These are phyloP conservation scores for Diaporthe eres DNA, from an alignment of 2,329 filamentous ascomycete species.

Conservation along the genomic window DNA sequence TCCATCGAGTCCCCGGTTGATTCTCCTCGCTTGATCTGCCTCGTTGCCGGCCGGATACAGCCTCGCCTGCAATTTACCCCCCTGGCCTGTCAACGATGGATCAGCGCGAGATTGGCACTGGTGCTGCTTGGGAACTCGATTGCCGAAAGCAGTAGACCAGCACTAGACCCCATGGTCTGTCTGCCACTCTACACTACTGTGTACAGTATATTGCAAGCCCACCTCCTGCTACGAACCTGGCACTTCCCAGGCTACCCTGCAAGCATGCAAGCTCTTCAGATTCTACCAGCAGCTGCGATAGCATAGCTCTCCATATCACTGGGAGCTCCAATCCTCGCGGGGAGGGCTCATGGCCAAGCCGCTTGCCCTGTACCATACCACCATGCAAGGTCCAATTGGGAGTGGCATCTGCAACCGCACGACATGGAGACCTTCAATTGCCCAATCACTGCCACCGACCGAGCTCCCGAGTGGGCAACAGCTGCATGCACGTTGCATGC, in stretches of 20 bases:
- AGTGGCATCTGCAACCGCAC: constrained; percentile 1
- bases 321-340: not conserved
- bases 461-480: constrained; percentile 22
- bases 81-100: constrained; percentile 30
- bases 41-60: constrained; percentile 10
- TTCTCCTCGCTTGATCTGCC: constrained; percentile 2
- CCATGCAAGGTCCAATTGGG: constrained; percentile 19
- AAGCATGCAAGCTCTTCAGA: not conserved
- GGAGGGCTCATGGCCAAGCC: constrained; percentile 20
- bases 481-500: constrained; percentile 32
- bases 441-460: constrained; percentile 18
- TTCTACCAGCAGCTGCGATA: not conserved
- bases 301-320: not conserved
- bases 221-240: not conserved
- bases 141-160: constrained; percentile 16
- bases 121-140: constrained; percentile 29
- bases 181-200: constrained; percentile 12
- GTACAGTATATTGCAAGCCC: constrained; percentile 13
- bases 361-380: constrained; percentile 3
- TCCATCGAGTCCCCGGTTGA: constrained; percentile 13
- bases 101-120: constrained; percentile 27
- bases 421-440: constrained; percentile 10
- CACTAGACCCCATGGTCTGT: not conserved
- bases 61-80: constrained; percentile 4
- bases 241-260: not conserved